phyloP scores from a whole-genome alignment of 495 filamentous ascomycete genomes.

The Talaromyces adpressus region DNA sequence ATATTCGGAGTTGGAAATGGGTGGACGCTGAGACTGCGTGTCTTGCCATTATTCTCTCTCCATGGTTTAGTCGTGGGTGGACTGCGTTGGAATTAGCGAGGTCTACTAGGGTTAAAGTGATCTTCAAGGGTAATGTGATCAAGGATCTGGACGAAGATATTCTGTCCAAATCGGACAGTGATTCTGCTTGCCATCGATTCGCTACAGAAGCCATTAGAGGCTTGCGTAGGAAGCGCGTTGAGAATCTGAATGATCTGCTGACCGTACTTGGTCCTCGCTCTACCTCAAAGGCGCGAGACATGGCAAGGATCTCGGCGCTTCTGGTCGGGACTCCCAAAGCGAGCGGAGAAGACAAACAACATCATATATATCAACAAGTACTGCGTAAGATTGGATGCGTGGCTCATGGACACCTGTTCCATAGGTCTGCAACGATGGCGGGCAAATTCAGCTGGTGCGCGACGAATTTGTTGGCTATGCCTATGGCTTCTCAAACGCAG shows the following conservation, averaged over 20 bases:
- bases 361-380: constrained; percentile 12
- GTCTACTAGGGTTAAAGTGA: constrained; percentile 21
- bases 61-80: constrained; percentile 22
- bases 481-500: constrained; percentile 4
- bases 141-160: constrained; percentile 27
- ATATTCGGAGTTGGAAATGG: constrained; percentile 23
- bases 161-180: constrained; percentile 9
- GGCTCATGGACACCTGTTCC: constrained; percentile 13
- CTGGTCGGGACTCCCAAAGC: constrained; percentile 2
- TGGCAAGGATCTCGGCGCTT: too few species aligned
- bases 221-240: constrained; percentile 8
- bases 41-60: constrained; percentile 18
- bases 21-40: constrained; percentile 10
- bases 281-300: neutral
- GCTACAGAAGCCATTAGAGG: constrained; percentile 13
- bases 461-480: constrained; percentile 11
- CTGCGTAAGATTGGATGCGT: constrained; percentile 8
- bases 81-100: constrained; percentile 22
- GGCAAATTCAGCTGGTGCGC: constrained; percentile 13
- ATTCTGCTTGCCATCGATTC: constrained; percentile 3
- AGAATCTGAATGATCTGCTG: constrained; percentile 14
- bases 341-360: neutral
- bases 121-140: constrained; percentile 20
- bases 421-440: constrained; percentile 12
- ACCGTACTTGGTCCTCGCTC: constrained; percentile 12